Conservation (phyloP, 352 stramenopile genomes). For the Peronospora tabacina region DNA sequence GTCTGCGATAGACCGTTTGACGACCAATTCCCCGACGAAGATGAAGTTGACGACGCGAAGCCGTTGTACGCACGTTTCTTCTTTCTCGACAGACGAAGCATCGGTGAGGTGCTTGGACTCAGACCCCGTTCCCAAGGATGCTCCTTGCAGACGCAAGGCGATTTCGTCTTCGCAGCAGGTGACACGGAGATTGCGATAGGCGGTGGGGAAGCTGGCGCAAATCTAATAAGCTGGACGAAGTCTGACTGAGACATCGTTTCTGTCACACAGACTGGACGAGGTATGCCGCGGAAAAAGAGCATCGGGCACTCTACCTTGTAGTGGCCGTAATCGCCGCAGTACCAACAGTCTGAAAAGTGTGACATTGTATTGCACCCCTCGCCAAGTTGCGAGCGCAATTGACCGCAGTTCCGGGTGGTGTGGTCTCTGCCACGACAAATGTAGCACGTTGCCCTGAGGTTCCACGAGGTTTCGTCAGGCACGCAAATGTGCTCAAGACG, state of each 20-base stretch:
- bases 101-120: slow-evolving; percentile 21
- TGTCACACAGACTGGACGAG: slow-evolving; percentile 20
- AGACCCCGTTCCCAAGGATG: slow-evolving; percentile 33
- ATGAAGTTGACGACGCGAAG: slow-evolving; percentile 30
- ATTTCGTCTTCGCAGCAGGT: slow-evolving; percentile 11
- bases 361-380: slow-evolving; percentile 14
- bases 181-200: slow-evolving; percentile 18
- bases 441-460: slow-evolving; percentile 48
- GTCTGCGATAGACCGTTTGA: slow-evolving; percentile 26
- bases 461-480: slow-evolving; percentile 43
- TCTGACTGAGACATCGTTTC: slow-evolving; percentile 11
- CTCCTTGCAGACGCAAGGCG: slow-evolving; percentile 16
- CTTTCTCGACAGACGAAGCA: slow-evolving; percentile 39
- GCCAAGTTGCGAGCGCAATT: slow-evolving; percentile 17
- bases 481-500: slow-evolving; percentile 51
- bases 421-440: slow-evolving; percentile 49
- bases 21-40: slow-evolving; percentile 15
- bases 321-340: slow-evolving; percentile 63
- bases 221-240: slow-evolving; percentile 3
- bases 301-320: slow-evolving; percentile 71
- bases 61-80: slow-evolving; percentile 56
- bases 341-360: slow-evolving; percentile 60
- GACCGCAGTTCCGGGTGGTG: slow-evolving; percentile 46
- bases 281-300: slow-evolving; percentile 50
- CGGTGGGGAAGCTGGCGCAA: slow-evolving; percentile 14